Evolutionary conservation across 768 basidiomycete genomes (phyloP).

Genomic region (Mycena vitilis): DNA sequence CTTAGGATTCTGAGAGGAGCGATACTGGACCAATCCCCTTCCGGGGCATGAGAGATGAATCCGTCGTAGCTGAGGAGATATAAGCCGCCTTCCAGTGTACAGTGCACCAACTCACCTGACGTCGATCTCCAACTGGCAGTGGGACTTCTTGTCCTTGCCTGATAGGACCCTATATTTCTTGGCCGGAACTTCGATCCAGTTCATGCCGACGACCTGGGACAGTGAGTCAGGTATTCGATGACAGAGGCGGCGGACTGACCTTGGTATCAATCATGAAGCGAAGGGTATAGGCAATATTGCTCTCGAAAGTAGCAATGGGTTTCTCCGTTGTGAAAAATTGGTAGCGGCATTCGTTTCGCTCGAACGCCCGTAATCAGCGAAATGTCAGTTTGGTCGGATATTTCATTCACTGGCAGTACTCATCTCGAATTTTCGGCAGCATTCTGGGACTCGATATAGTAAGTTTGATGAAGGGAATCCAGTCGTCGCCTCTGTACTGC

Average conservation of each 20-base stretch:
- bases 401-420: slow-evolving; percentile 52
- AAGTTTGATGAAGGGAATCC: slow-evolving; percentile 86
- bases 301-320: slow-evolving; percentile 84
- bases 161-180: slow-evolving; percentile 80
- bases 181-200: slow-evolving; percentile 95
- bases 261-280: slow-evolving; percentile 99
- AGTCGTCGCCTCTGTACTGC: slow-evolving; percentile 90
- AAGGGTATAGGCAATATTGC: slow-evolving; percentile 90
- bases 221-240: slow-evolving; percentile 4
- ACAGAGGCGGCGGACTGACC: slow-evolving; percentile 54
- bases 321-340: slow-evolving; percentile 63
- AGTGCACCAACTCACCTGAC: slow-evolving; percentile 64
- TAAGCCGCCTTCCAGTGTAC: slow-evolving; percentile 16
- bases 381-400: slow-evolving; percentile 34
- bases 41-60: slow-evolving; percentile 91
- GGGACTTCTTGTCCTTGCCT: slow-evolving; percentile 71
- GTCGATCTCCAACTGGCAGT: slow-evolving; percentile 90
- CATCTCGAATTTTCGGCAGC: slow-evolving; percentile 92
- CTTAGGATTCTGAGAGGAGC: slow-evolving; percentile 95
- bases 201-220: slow-evolving; percentile 93
- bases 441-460: slow-evolving; percentile 77
- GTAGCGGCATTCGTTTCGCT: slow-evolving; percentile 78
- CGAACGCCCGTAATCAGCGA: slow-evolving; percentile 68
- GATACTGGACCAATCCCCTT: slow-evolving; percentile 91
- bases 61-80: slow-evolving; percentile 76